Evolutionary conservation across 768 basidiomycete species (phyloP), one percentile per base, ranked within the genome.

Genomic region (Termitomyces sp.): DNA sequence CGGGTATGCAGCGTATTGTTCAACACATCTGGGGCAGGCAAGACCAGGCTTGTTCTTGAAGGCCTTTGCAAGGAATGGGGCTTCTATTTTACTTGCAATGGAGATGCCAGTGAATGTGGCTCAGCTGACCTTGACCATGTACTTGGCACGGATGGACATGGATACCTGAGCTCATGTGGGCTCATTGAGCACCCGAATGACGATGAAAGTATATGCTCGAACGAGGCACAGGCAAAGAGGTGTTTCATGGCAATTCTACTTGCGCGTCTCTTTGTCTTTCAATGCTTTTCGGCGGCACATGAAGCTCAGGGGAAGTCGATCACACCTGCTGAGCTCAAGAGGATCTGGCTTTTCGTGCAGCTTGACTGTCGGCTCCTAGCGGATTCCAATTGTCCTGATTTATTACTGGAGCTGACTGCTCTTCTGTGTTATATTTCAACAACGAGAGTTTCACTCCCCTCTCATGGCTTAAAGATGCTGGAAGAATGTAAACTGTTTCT

Each of bases 51-150:
- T 15, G 27, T 57, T 18, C 46, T 57, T 12, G 55, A 49, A 31
- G 55, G 55, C 22, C 55, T 56, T 39, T 56, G 55, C 45, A 13
- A 36, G 13, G 18, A 56, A 15, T 56, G 44, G 33, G 55, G 55
- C 2, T 48, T 57, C 13, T 57, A 48, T 30, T 37, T 57, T 18
- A 57, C 46, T 27, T 57, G 55, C 13, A 18, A 13, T 2, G 30
- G 24, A 4, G 16, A 18, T 7, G 27, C 39, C 16, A 49, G 47
- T 57, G 55, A 57, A 41, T 47, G 55, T 31, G 55, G 55, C 24
- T 57, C 55, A 2, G 8, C 15, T 8, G 55, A 57, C 27, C 34
- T 57, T 11, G 15, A 57, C 4, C 9, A 6, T 30, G 55, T 48
- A 7, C 34, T 57, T 16, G 22, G 37, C 2, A 9, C 33, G 1